Conservation (phyloP, 2,329 filamentous ascomycete species). For the Nemania sp. region DNA sequence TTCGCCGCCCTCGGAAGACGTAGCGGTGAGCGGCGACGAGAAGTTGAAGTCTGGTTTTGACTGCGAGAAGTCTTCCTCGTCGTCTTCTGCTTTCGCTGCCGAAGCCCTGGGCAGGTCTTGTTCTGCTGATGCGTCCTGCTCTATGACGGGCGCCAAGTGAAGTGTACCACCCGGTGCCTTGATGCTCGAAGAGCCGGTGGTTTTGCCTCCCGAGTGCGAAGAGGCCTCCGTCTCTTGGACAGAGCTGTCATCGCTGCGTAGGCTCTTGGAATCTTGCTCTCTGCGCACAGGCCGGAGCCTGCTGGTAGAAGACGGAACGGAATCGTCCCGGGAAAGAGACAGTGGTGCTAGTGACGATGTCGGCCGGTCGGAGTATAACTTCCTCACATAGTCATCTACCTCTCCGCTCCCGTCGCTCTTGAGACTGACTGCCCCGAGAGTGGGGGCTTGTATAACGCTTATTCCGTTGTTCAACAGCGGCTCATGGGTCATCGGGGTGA, state of each 20-base stretch:
- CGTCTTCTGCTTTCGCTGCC: slow-evolving; percentile 2
- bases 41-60: slow-evolving; percentile 37
- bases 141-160: slow-evolving; percentile 3
- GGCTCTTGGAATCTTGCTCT: not conserved
- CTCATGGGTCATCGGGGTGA: slow-evolving; percentile 36
- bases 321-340: slow-evolving; percentile 15
- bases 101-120: not conserved
- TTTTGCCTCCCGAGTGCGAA: not conserved
- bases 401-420: slow-evolving; percentile 20
- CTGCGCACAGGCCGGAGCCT: not conserved
- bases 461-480: slow-evolving; percentile 18
- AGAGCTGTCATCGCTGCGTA: not conserved
- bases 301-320: slow-evolving; percentile 4
- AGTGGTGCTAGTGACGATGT: slow-evolving; percentile 25
- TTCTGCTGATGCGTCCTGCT: slow-evolving; percentile 8
- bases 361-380: slow-evolving; percentile 18
- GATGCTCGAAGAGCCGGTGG: not conserved
- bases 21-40: slow-evolving; percentile 32
- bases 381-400: slow-evolving; percentile 18
- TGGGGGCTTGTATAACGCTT: slow-evolving; percentile 18
- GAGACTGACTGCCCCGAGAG: slow-evolving; percentile 27
- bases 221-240: not conserved
- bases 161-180: not conserved
- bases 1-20: slow-evolving; percentile 18
- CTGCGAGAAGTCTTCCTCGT: slow-evolving; percentile 31